Evolutionary conservation across 1,284 basidiomycete species (phyloP).

Genomic region (Tremellales sp.): DNA sequence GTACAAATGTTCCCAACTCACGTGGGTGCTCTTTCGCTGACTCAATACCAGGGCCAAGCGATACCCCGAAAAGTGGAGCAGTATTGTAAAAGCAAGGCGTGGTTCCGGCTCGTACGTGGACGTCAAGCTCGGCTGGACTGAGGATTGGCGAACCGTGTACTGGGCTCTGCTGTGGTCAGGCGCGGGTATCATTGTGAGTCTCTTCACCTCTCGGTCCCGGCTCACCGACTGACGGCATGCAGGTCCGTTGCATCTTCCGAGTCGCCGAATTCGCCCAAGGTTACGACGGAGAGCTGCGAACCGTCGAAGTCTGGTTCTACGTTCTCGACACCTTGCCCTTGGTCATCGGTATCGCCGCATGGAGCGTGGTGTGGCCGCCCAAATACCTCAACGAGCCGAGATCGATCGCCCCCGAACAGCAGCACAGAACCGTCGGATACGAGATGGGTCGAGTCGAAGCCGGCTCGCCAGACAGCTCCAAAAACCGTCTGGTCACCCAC

Average conservation of each 20-base stretch:
- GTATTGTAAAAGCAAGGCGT: background rate
- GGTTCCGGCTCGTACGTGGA: conserved; percentile 36
- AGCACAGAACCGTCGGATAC: background rate
- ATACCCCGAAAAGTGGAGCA: conserved; percentile 14
- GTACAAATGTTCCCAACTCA: conserved; percentile 4
- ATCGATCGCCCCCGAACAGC: background rate
- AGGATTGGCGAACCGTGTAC: conserved; percentile 61
- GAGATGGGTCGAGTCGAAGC: background rate
- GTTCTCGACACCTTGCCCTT: conserved; percentile 58
- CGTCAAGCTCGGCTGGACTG: conserved; percentile 47
- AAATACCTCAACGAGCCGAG: background rate
- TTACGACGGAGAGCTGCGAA: conserved; percentile 60
- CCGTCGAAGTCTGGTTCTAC: conserved; percentile 62
- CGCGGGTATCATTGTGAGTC: conserved; percentile 60
- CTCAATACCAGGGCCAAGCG: conserved; percentile 1
- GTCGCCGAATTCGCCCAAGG: conserved; percentile 64
- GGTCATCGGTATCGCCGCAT: conserved; percentile 56
- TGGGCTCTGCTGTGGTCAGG: conserved; percentile 57
- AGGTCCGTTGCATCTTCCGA: conserved; percentile 63
- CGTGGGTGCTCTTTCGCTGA: background rate
- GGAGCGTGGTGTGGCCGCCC: conserved; percentile 34
- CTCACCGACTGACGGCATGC: background rate
- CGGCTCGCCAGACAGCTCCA: background rate
- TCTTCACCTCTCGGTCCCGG: background rate
- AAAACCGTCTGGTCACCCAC: too few relatives aligned